Evolutionary conservation across 805 yeast genomes (phyloP).

Genomic region (Candida dendrica): DNA sequence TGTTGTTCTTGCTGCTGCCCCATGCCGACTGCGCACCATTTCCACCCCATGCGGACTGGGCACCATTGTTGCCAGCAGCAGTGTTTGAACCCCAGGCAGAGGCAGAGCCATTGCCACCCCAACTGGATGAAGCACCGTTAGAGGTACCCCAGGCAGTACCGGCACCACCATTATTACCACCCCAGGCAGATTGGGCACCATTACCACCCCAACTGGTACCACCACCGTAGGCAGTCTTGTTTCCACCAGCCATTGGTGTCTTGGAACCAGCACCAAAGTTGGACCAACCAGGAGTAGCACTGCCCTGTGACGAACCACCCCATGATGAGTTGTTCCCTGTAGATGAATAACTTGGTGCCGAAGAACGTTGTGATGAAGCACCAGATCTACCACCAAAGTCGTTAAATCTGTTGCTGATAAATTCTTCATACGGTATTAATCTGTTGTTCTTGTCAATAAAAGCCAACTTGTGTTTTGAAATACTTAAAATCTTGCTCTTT

Average conservation of each 20-base stretch:
- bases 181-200: conserved; percentile 42
- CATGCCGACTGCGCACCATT: conserved; percentile 31
- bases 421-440: conserved; percentile 72
- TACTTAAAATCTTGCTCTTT: conserved; percentile 79
- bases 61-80: too few relatives aligned
- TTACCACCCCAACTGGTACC: conserved; percentile 32
- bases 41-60: conserved; percentile 40
- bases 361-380: conserved; percentile 7
- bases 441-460: conserved; percentile 64
- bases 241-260: conserved; percentile 31
- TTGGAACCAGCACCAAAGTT: conserved; percentile 33
- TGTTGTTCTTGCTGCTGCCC: conserved; percentile 22
- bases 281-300: conserved; percentile 21
- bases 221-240: conserved; percentile 39
- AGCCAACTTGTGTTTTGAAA: conserved; percentile 70
- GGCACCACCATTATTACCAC: conserved; percentile 20
- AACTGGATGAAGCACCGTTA: conserved; percentile 33
- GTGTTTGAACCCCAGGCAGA: too few relatives aligned
- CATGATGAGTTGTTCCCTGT: conserved; percentile 8
- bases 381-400: conserved; percentile 13
- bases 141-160: too few relatives aligned
- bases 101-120: conserved; percentile 35
- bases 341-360: conserved; percentile 1
- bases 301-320: conserved; percentile 20
- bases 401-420: conserved; percentile 43